Evolutionary conservation across 352 stramenopile species (phyloP), one percentile per base, ranked within the genome.

Genomic region (Phytophthora nicotianae): DNA sequence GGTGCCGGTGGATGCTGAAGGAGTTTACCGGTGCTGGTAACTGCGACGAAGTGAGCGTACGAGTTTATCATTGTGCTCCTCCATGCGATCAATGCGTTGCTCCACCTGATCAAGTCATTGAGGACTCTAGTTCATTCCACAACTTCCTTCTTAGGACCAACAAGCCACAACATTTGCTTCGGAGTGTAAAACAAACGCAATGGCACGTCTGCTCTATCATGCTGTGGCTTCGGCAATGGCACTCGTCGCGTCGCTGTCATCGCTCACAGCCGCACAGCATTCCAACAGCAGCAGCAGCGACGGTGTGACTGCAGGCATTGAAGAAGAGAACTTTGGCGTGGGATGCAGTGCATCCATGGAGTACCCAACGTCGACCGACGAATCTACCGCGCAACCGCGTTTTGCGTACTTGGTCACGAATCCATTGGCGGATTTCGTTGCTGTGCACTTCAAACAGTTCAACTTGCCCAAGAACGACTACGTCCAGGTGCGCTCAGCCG

Each of bases 381-480:
- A 53, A 1, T 67, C 54, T 14, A 59, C 48, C 0, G 16, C 38
- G 35, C 70, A 79, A 42, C 74, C 68, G 11, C 50, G 55, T 14
- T 85, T 71, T 52, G 62, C 67, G 4, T 81, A 76, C 59, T 54
- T 66, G 19, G 50, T 91, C 45, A 68, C 71, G 33, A 79, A 88
- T 48, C 53, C 73, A 10, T 32, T 74, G 21, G 85, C 81, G 8
- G 47, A 81, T 26, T 91, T 91, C 49, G 68, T 90, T 43, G 59
- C 78, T 16, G 40, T 94, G 40, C 75, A 92, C 57, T 90, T 94
- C 41, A 68, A 72, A 8, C 20, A 75, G 29, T 90, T 92, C 61
- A 81, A 90, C 45, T 62, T 94, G 7, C 81, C 81, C 0, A 47
- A 70, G 0, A 66, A 59, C 32, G 86, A 94, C 55, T 87, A 81